These are phyloP conservation scores for Cyclospora cayetanensis DNA, from an alignment of 169 alveolate species.

Conservation along the genomic window DNA sequence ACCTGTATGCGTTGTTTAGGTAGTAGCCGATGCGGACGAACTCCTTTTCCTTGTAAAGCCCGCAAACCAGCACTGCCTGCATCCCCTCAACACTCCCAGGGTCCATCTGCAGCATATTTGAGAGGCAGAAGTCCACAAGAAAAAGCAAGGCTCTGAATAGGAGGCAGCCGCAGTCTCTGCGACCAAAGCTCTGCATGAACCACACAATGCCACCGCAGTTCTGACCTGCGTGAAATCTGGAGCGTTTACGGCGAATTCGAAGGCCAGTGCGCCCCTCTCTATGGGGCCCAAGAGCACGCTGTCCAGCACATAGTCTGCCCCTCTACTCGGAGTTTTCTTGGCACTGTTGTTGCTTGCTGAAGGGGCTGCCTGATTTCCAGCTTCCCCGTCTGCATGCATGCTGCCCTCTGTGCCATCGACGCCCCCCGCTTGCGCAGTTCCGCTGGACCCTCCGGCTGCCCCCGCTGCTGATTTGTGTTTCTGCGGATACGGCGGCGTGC, in stretches of 20 bases:
- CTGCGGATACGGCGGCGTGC: conserved; percentile 57
- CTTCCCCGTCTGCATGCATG: not conserved
- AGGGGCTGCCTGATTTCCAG: not conserved
- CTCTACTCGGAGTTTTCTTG: conserved; percentile 50
- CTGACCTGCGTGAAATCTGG: conserved; percentile 93
- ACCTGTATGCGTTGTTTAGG: conserved; percentile 93
- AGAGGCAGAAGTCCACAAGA: not conserved
- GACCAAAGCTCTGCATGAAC: not conserved
- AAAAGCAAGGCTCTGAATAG: not conserved
- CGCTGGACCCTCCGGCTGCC: not conserved
- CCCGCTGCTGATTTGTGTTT: conserved; percentile 45
- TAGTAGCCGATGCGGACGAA: conserved; percentile 98
- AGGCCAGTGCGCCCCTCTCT: conserved; percentile 93
- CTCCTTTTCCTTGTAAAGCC: conserved; percentile 94
- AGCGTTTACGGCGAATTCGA: conserved; percentile 92
- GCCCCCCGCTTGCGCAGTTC: conserved; percentile 9
- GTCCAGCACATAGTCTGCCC: conserved; percentile 94
- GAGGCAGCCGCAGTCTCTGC: conserved; percentile 40
- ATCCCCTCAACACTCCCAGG: conserved; percentile 93
- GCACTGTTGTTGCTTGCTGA: not conserved
- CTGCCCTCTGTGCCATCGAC: not conserved
- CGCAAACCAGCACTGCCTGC: conserved; percentile 96
- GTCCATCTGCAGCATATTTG: conserved; percentile 82
- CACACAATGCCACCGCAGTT: no score
- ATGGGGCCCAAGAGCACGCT: conserved; percentile 94